These are phyloP conservation scores for Fusarium ramigenum DNA, from an alignment of 2,329 filamentous ascomycete species.

Conservation along the genomic window DNA sequence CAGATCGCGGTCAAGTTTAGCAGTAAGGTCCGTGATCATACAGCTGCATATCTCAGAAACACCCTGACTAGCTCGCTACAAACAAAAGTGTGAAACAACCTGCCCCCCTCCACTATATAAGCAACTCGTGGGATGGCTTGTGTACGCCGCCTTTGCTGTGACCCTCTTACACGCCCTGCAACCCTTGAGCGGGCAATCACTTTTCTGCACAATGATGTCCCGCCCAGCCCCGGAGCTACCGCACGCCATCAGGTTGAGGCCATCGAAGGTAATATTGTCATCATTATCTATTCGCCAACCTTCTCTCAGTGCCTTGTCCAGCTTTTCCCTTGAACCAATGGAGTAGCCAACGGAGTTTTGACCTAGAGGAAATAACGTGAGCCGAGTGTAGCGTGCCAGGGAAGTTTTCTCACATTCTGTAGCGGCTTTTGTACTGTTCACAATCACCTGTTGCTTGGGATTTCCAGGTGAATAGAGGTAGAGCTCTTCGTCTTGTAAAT, in stretches of 20 bases:
- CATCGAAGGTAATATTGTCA: background rate
- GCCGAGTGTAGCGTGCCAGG: background rate
- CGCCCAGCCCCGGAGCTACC: rapidly evolving
- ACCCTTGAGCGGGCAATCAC: background rate
- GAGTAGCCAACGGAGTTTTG: background rate
- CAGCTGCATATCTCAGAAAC: background rate
- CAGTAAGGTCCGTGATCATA: background rate
- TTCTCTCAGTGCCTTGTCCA: rapidly evolving
- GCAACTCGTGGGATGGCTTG: background rate
- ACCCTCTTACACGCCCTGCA: background rate
- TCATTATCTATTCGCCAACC: background rate
- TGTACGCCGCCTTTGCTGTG: background rate
- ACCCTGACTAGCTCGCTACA: background rate
- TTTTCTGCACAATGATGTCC: background rate
- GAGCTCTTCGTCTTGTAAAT: background rate
- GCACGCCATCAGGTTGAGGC: background rate
- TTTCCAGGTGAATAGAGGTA: conserved; percentile 2
- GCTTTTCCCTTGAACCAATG: background rate
- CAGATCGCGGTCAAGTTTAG: background rate
- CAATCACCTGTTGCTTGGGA: background rate
- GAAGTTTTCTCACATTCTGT: background rate
- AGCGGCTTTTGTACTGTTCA: background rate
- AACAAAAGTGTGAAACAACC: background rate
- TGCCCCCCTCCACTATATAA: background rate
- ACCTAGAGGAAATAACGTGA: background rate